Base-by-base conservation (phyloP, 306 rosid species). In the Canavalia gladiata region DNA sequence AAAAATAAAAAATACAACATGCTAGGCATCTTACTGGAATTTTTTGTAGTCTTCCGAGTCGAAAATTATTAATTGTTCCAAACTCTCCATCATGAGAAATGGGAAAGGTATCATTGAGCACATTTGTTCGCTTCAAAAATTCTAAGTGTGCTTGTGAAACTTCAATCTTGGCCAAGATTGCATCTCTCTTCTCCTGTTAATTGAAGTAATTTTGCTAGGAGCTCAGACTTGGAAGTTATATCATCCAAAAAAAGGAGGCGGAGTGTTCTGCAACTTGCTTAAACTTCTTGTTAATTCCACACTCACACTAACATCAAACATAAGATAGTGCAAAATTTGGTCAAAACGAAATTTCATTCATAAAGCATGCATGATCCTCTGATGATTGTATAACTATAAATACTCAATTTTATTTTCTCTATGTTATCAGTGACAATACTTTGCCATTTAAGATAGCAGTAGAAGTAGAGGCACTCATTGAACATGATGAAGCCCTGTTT, bases 91-190 rank as follows among this genome's bases (percentile, higher is more conserved):
- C 99, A 56, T 95, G 99, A 47, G 93, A 92, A 74, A 95, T 93
- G 47, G 99, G 98, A 78, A 95, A 95, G 71, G 99, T 94, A 68
- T 95, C 99, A 79, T 93, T 95, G 52, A 95, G 94, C 54, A 95
- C 98, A 72, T 95, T 95, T 64, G 96, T 95, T 86, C 88, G 89
- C 87, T 95, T 95, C 89, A 95, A 80, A 86, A 91, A 84, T 81
- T 95, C 99, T 73, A 95, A 87, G 84, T 95, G 99, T 70, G 97
- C 98, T 85, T 95, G 98, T 81, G 99, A 93, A 81, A 93, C 99
- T 85, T 95, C 99, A 88, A 91, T 91, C 88, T 90, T 93, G 64
- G 99, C 92, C 73, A 90, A 85, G 79, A 93, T 90, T 75, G 97
- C 97, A 81, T 95, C 99, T 86, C 98, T 91, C 86, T 95, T 96